Evolutionary conservation across 2,329 filamentous ascomycete species (phyloP).

Genomic region (Talaromyces sp.): DNA sequence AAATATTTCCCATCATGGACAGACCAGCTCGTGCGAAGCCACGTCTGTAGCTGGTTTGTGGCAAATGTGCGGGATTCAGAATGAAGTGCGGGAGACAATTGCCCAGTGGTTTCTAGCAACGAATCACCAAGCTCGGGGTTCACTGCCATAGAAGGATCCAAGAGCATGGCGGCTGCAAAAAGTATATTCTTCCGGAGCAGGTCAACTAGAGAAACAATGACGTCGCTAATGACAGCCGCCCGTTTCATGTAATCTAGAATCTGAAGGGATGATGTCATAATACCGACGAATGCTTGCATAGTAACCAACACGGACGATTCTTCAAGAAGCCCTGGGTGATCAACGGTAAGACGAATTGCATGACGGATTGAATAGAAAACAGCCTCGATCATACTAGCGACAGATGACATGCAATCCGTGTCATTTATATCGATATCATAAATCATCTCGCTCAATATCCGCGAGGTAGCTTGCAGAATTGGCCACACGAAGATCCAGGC

Average conservation of each 20-base stretch:
- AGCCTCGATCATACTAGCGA: conserved; percentile 31
- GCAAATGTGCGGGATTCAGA: conserved; percentile 27
- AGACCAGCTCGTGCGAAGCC: conserved; percentile 46
- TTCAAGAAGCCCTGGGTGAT: conserved; percentile 29
- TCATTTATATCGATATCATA: conserved; percentile 44
- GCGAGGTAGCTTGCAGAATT: conserved; percentile 45
- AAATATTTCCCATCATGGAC: conserved; percentile 41
- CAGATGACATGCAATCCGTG: conserved; percentile 30
- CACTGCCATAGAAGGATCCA: conserved; percentile 15
- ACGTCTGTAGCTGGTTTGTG: conserved; percentile 39
- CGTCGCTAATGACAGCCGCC: conserved; percentile 20
- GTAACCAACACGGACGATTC: conserved; percentile 37
- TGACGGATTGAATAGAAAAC: conserved; percentile 36
- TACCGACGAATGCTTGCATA: conserved; percentile 36
- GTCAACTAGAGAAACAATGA: conserved; percentile 28
- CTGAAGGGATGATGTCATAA: conserved; percentile 37
- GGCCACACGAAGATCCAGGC: conserved; percentile 53
- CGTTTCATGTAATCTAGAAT: conserved; percentile 46
- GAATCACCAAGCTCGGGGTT: conserved; percentile 3
- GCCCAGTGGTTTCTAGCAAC: neutral
- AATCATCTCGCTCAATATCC: conserved; percentile 41
- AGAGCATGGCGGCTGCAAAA: conserved; percentile 27
- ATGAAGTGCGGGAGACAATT: conserved; percentile 14
- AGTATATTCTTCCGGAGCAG: conserved; percentile 38
- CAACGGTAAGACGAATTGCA: conserved; percentile 33